A percentile compares a stretch with the other conserved stretches of the same genome.
These are phyloP conservation scores for Exidia glandulosa DNA, from an alignment of 768 basidiomycete species.

Conservation along the genomic window DNA sequence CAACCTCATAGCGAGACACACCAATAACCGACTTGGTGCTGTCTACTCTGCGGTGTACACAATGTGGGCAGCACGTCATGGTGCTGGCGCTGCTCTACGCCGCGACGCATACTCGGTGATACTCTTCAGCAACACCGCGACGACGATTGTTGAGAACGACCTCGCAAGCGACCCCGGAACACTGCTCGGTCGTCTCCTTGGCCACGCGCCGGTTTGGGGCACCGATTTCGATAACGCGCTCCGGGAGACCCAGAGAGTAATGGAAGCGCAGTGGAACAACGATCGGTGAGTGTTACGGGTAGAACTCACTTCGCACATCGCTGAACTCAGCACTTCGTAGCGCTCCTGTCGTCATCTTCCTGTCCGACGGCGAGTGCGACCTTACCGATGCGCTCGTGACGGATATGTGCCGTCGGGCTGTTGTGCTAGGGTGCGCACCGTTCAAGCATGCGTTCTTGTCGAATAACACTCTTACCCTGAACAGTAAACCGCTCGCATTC, in stretches of 20 bases:
- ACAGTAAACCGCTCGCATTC: conserved; percentile 44
- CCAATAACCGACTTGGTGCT: conserved; percentile 42
- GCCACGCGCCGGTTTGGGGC: conserved; percentile 18
- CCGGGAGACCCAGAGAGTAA: conserved; percentile 20
- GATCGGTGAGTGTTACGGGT: conserved; percentile 26
- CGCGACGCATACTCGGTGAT: conserved; percentile 48
- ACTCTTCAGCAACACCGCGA: conserved; percentile 25
- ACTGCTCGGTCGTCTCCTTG: conserved; percentile 29
- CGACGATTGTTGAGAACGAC: conserved; percentile 30
- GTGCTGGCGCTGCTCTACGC: conserved; percentile 22
- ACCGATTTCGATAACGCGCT: conserved; percentile 38
- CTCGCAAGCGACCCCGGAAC: conserved; percentile 33
- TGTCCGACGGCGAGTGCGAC: conserved; percentile 43
- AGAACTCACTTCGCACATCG: neutral
- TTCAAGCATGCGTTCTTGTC: neutral
- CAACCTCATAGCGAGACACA: neutral
- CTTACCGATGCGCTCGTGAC: conserved; percentile 28
- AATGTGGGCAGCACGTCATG: conserved; percentile 45
- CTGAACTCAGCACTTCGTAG: conserved; percentile 16
- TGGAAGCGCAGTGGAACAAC: conserved; percentile 38
- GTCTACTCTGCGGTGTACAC: conserved; percentile 43
- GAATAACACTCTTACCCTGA: neutral
- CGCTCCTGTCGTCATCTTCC: conserved; percentile 42
- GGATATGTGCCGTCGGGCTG: conserved; percentile 30
- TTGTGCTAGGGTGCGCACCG: conserved; percentile 31